phyloP scores from a whole-genome alignment of 352 stramenopile genomes.

The Thalassiosira allenii region DNA sequence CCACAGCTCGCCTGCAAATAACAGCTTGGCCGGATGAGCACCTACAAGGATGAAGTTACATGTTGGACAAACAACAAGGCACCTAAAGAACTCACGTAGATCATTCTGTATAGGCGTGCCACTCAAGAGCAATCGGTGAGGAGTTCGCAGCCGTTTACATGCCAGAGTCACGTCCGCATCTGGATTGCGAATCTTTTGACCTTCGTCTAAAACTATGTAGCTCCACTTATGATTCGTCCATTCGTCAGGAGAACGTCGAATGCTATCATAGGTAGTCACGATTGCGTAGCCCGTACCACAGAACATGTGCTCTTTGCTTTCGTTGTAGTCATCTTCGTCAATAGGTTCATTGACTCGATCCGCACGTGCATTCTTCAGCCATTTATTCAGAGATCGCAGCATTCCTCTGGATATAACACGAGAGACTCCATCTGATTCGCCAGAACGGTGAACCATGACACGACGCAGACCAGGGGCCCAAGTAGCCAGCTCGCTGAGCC shows the following conservation, averaged over 20 bases:
- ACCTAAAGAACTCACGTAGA: conserved; percentile 96
- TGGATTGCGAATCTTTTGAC: conserved; percentile 98
- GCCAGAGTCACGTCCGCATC: conserved; percentile 95
- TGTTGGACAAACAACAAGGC: conserved; percentile 95
- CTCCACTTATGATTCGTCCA: conserved; percentile 94
- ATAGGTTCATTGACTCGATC: conserved; percentile 80
- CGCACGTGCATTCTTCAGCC: conserved; percentile 65
- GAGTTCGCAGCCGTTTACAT: conserved; percentile 89
- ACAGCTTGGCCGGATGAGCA: too few species aligned
- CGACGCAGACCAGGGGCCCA: conserved; percentile 80
- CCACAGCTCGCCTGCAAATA: conserved; percentile 98
- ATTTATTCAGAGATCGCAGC: conserved; percentile 65
- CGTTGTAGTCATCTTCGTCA: conserved; percentile 73
- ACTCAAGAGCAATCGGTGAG: conserved; percentile 92
- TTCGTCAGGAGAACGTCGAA: conserved; percentile 90
- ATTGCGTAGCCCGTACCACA: conserved; percentile 90
- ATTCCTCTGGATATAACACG: conserved; percentile 53
- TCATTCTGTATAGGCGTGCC: conserved; percentile 95
- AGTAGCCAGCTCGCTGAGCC: conserved; percentile 94
- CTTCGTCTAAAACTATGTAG: conserved; percentile 99
- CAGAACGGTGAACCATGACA: conserved; percentile 80
- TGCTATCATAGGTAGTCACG: conserved; percentile 97
- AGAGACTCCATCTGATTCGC: conserved; percentile 64
- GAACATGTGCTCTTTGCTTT: conserved; percentile 64
- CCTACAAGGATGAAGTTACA: conserved; percentile 65